Evolutionary conservation across 306 rosid species (phyloP), one percentile per base, ranked within the genome.

Genomic region (Trifolium fragiferum): DNA sequence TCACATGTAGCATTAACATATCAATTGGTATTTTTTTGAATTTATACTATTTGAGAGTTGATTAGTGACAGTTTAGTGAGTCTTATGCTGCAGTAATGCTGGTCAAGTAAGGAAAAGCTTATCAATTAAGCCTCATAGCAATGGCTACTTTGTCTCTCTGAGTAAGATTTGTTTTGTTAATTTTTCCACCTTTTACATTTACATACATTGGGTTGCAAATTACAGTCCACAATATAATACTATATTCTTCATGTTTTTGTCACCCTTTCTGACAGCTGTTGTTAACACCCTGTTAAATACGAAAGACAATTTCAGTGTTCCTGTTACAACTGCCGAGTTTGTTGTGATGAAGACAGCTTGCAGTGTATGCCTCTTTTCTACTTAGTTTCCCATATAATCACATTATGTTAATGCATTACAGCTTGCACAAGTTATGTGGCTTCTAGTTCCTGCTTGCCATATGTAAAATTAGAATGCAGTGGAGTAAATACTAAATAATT

Each of bases 31-130:
- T 1, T 57, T 59, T 67, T 53, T n/a, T 62, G 15, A 27, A 20
- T 76, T 58, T 75, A 10, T 72, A 44, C 67, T 44, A 57, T 71
- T 53, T 58, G 10, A 66, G 75, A 66, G 62, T 61, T 66, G 47
- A 13, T 38, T 75, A n/a, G 60, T 77, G 68, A 67, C 73, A 44
- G 43, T 76, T 80, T 69, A 57, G 68, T 70, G 59, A 82, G 72
- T 37, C 61, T 49, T 68, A 35, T 84, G 76, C 67, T 87, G 83
- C 88, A 93, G 98, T 74, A 85, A 92, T 82, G 92, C 98, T 73
- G 98, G 98, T 33, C 97, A 91, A 89, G 93, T 91, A 68, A 87
- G 96, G 88, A 93, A 93, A 86, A 93, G 81, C 82, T 82, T 93
- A 80, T 78, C 97, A 3, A 88, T 93, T 78, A 91, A 91, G 88